A percentile compares a stretch with the other conserved stretches of the same genome.
Evolutionary conservation across 2,329 filamentous ascomycete species (phyloP).

Genomic region (Rutstroemia sp.): DNA sequence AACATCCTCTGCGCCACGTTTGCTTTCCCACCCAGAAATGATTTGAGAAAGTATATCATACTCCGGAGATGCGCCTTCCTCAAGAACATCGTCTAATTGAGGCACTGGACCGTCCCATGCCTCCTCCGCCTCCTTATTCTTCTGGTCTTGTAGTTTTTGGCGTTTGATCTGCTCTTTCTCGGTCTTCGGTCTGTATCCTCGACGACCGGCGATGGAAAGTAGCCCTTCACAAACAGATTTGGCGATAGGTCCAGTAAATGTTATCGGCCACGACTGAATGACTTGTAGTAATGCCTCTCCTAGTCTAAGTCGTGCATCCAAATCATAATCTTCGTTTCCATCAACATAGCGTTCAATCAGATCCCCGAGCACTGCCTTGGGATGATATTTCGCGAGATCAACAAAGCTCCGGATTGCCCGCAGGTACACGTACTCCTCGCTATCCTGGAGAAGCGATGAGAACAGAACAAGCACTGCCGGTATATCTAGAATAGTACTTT

Average conservation of each 20-base stretch:
- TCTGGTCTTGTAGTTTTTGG: conserved; percentile 40
- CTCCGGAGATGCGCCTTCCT: conserved; percentile 15
- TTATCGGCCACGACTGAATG: conserved; percentile 51
- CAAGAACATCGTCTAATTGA: conserved; percentile 36
- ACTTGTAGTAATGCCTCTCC: conserved; percentile 61
- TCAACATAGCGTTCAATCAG: conserved; percentile 63
- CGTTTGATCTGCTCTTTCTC: conserved; percentile 47
- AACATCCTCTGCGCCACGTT: conserved; percentile 59
- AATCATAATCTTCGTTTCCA: conserved; percentile 44
- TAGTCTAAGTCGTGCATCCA: conserved; percentile 60
- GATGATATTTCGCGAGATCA: conserved; percentile 53
- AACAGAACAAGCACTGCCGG: conserved; percentile 56
- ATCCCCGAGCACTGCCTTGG: conserved; percentile 53
- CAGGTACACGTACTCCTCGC: conserved; percentile 65
- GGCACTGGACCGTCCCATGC: conserved; percentile 48
- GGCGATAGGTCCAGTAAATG: conserved; percentile 47
- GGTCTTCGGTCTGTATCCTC: conserved; percentile 53
- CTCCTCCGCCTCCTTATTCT: conserved; percentile 43
- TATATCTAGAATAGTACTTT: conserved; percentile 57
- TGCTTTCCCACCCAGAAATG: conserved; percentile 60
- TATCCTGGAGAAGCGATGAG: conserved; percentile 54
- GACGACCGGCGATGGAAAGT: conserved; percentile 56
- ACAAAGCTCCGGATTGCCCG: conserved; percentile 57
- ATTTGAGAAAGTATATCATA: conserved; percentile 50
- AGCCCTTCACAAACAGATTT: conserved; percentile 47